phyloP scores from a whole-genome alignment of 2,329 filamentous ascomycete genomes.

The Cladosporium austrohemisphaericum region DNA sequence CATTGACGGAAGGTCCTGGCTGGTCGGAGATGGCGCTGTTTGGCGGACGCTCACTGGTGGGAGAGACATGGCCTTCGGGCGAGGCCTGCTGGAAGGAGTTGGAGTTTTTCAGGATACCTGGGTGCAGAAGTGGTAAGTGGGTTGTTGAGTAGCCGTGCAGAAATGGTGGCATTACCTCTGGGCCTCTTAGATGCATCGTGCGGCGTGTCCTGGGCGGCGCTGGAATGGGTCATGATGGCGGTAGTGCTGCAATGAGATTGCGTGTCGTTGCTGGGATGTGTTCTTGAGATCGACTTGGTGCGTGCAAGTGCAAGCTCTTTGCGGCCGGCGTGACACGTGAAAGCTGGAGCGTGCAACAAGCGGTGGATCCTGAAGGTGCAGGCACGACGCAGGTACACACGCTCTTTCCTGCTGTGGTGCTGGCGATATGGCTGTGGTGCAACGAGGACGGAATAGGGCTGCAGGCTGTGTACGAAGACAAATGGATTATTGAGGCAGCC shows the following conservation, averaged over 20 bases:
- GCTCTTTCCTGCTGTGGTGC: not conserved
- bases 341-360: slow-evolving; percentile 4
- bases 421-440: not conserved
- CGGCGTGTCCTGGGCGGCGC: slow-evolving; percentile 26
- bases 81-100: slow-evolving; percentile 59
- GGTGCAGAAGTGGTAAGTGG: slow-evolving; percentile 6
- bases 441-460: not conserved
- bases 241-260: not conserved
- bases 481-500: not conserved
- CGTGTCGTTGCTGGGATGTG: not conserved
- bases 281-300: not conserved
- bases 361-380: not conserved
- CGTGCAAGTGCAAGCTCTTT: not conserved
- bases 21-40: slow-evolving; percentile 9
- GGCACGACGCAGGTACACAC: slow-evolving; percentile 8
- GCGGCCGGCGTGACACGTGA: not conserved
- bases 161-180: slow-evolving; percentile 34
- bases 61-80: slow-evolving; percentile 44
- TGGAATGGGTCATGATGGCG: slow-evolving; percentile 29
- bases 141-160: slow-evolving; percentile 3
- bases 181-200: slow-evolving; percentile 39
- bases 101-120: slow-evolving; percentile 93
- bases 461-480: not conserved
- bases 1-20: slow-evolving; percentile 31
- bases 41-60: slow-evolving; percentile 34